Conservation (phyloP, 208 protist species). For the Tetramitus jugosus region DNA sequence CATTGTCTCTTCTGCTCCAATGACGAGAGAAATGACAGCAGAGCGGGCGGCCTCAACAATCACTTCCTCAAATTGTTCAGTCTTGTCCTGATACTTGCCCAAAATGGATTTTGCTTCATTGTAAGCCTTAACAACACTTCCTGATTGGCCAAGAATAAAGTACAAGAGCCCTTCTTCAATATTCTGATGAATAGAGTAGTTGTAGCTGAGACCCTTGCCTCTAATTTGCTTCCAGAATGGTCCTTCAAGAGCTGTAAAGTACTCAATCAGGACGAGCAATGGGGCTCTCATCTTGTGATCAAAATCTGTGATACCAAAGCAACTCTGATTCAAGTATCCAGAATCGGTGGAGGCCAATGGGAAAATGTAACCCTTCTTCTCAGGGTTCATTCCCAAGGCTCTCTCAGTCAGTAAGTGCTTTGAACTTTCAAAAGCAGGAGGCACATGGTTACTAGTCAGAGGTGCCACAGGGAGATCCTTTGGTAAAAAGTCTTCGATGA, state of each 20-base stretch:
- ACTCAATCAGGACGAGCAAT: constrained; percentile 36
- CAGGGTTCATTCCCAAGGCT: not conserved
- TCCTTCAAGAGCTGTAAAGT: constrained; percentile 37
- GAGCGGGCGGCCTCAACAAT: not conserved
- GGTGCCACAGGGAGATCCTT: not conserved
- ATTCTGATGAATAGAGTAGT: not conserved
- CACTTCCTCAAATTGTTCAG: not conserved
- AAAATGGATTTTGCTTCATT: not conserved
- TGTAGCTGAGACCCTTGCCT: constrained; percentile 41
- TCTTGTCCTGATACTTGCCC: not conserved
- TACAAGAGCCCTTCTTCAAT: constrained; percentile 12
- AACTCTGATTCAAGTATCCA: constrained; percentile 25
- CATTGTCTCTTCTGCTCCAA: not conserved
- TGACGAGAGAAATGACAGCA: not conserved
- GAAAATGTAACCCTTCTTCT: not conserved
- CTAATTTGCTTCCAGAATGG: constrained; percentile 43
- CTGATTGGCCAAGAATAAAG: not conserved
- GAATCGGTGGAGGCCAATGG: constrained; percentile 24
- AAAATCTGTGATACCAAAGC: not conserved
- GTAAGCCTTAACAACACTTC: constrained; percentile 19
- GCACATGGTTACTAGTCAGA: not conserved
- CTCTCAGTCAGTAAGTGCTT: not conserved
- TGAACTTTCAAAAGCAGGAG: not conserved
- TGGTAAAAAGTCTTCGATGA: not conserved
- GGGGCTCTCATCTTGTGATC: constrained; percentile 4